Evolutionary conservation across 345 rosid species (phyloP).

Genomic region (Citropsis articulata): DNA sequence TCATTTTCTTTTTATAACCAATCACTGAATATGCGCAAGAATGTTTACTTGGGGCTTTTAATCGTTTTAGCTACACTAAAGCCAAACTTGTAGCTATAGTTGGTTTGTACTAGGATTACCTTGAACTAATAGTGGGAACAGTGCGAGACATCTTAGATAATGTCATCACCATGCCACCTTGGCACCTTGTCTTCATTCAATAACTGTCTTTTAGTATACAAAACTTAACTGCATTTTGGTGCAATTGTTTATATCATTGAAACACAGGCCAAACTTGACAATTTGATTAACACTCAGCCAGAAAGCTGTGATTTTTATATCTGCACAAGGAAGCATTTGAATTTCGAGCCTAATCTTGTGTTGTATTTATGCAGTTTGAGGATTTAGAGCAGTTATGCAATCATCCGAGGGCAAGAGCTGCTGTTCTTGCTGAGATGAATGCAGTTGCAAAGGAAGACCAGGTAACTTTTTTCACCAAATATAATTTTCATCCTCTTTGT

Average conservation of each 20-base stretch:
- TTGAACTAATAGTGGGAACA: background rate
- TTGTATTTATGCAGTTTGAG: conserved; percentile 46
- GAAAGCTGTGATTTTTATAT: background rate
- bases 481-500: background rate
- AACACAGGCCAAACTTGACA: background rate
- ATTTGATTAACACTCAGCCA: background rate
- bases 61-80: background rate
- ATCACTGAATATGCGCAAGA: background rate
- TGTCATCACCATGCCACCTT: background rate
- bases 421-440: conserved; percentile 82
- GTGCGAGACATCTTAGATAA: background rate
- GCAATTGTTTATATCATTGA: background rate
- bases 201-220: background rate
- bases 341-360: conserved; percentile 6
- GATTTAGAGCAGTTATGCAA: conserved; percentile 60
- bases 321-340: background rate
- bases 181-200: background rate
- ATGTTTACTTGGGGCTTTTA: background rate
- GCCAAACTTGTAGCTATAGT: background rate
- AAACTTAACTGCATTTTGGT: background rate
- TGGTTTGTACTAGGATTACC: background rate
- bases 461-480: conserved; percentile 33
- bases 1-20: no score
- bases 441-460: conserved; percentile 57
- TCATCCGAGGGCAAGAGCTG: conserved; percentile 53